These are phyloP conservation scores for Pestalotiopsis sp. DNA, from an alignment of 2,329 filamentous ascomycete species.

Conservation along the genomic window DNA sequence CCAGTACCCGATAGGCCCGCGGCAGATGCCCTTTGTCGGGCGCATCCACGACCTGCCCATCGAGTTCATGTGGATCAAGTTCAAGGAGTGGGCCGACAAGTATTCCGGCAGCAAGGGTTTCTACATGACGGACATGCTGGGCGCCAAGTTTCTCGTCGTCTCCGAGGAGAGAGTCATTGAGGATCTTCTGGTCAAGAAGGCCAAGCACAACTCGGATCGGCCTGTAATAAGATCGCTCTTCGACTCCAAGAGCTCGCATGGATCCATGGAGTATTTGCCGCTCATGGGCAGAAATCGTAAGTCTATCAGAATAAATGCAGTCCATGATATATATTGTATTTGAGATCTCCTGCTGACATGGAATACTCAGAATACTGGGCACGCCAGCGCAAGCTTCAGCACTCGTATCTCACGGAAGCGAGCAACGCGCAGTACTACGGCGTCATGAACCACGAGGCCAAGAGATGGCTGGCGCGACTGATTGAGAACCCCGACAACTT, in stretches of 20 bases:
- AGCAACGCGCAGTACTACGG: constrained; percentile 35
- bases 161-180: constrained; percentile 55
- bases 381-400: constrained; percentile 54
- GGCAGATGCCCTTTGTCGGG: constrained; percentile 35
- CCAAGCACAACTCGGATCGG: constrained; percentile 53
- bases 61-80: constrained; percentile 56
- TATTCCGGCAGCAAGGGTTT: constrained; percentile 34
- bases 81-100: constrained; percentile 40
- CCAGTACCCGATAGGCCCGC: constrained; percentile 32
- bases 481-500: constrained; percentile 54
- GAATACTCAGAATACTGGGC: constrained; percentile 54
- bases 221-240: constrained; percentile 50
- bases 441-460: constrained; percentile 53
- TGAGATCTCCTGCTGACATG: neutral
- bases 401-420: constrained; percentile 48
- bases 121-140: constrained; percentile 37
- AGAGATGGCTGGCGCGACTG: constrained; percentile 53
- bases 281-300: constrained; percentile 58
- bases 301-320: constrained; percentile 22
- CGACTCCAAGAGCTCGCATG: constrained; percentile 55
- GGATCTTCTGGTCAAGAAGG: constrained; percentile 53
- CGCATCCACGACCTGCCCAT: constrained; percentile 50
- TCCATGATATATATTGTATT: neutral
- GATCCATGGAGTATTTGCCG: constrained; percentile 58
- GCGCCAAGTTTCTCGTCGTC: constrained; percentile 42